Evolutionary conservation across 78 protist genomes (phyloP).

Genomic region (Emiliania huxleyi): DNA sequence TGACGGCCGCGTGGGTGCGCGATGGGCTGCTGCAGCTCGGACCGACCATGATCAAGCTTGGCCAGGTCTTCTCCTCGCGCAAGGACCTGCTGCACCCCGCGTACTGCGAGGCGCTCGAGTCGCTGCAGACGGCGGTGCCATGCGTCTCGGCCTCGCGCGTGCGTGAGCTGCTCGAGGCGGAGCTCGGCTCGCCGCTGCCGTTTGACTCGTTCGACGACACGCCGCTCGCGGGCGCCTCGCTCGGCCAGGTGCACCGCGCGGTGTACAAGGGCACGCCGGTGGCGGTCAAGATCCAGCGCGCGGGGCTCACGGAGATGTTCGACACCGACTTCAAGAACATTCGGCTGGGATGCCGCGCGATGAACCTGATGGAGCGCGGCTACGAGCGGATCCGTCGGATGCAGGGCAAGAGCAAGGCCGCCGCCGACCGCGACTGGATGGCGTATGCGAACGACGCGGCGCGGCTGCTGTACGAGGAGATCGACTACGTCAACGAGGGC

Average conservation of each 20-base stretch:
- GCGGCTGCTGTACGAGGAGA: neutral
- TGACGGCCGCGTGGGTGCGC: neutral
- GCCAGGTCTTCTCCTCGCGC: neutral
- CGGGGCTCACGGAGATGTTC: neutral
- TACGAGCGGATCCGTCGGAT: too few species aligned
- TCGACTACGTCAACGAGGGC: neutral
- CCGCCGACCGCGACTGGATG: neutral
- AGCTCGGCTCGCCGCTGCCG: neutral
- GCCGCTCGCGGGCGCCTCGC: constrained; percentile 8
- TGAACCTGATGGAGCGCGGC: too few species aligned
- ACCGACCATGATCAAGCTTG: constrained; percentile 17
- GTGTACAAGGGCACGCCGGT: neutral
- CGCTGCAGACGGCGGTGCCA: neutral
- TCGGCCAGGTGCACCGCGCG: constrained; percentile 12
- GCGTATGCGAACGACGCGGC: neutral
- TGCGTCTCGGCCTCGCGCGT: neutral
- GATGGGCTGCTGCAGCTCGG: constrained; percentile 13
- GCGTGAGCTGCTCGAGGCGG: neutral
- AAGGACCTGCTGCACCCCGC: neutral
- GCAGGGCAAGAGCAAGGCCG: neutral
- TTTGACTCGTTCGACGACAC: neutral
- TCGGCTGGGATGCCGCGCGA: too few species aligned
- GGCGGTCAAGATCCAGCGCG: neutral
- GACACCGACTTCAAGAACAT: constrained; percentile 8
- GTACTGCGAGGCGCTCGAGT: neutral